phyloP scores from a whole-genome alignment of 495 filamentous ascomycete genomes.

The Articulospora tetracladia region DNA sequence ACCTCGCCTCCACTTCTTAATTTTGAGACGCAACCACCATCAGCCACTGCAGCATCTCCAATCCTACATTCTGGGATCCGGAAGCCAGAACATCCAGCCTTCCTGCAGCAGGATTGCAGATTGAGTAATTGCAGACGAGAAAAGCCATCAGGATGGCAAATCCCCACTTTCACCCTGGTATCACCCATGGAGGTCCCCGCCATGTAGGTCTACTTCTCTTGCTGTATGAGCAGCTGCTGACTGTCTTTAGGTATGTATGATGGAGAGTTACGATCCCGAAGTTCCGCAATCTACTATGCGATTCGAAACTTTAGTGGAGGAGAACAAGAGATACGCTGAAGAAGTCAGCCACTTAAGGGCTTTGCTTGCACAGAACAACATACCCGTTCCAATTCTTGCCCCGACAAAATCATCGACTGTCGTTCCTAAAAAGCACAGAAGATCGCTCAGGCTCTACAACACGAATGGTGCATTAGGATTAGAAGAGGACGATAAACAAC shows the following conservation, averaged over 20 bases:
- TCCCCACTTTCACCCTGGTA: not conserved
- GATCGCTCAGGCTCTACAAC: not conserved
- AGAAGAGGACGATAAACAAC: not conserved
- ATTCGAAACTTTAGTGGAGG: constrained; percentile 1
- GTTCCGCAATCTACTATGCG: not conserved
- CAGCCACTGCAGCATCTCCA: too few relatives aligned
- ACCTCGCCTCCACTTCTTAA: not conserved
- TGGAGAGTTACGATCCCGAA: constrained; percentile 7
- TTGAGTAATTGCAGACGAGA: not conserved
- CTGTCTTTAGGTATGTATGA: constrained; percentile 10
- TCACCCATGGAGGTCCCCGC: not conserved
- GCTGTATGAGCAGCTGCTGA: not conserved
- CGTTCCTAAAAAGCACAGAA: not conserved
- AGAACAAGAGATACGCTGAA: constrained; percentile 2
- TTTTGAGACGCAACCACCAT: too few relatives aligned
- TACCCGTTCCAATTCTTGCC: not conserved
- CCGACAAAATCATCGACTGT: not conserved
- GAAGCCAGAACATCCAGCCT: not conserved
- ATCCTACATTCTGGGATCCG: too few relatives aligned
- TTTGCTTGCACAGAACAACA: constrained; percentile 9
- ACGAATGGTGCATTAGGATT: not conserved
- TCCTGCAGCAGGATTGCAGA: not conserved
- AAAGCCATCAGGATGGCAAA: not conserved
- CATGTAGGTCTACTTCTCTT: constrained; percentile 2
- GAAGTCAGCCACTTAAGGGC: constrained; percentile 7